Evolutionary conservation across 495 filamentous ascomycete genomes (phyloP).

Genomic region (Hypoxylon subgilvum): DNA sequence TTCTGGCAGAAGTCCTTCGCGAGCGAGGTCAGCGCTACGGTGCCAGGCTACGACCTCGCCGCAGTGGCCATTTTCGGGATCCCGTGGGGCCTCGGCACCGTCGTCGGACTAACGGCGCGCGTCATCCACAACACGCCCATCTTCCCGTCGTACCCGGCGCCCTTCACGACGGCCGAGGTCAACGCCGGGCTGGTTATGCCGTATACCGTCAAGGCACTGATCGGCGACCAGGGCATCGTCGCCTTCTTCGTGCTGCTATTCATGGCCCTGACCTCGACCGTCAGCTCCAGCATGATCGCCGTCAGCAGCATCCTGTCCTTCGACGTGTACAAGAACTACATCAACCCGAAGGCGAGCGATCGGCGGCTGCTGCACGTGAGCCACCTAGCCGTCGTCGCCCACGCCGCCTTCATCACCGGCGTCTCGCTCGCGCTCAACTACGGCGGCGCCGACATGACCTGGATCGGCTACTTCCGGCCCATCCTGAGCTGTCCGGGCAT

Average conservation of each 20-base stretch:
- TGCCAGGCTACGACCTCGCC: constrained; percentile 84
- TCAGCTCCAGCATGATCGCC: constrained; percentile 80
- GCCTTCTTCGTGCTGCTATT: constrained; percentile 80
- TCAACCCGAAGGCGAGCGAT: constrained; percentile 62
- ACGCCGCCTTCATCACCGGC: constrained; percentile 73
- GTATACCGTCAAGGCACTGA: constrained; percentile 75
- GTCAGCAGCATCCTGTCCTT: constrained; percentile 85
- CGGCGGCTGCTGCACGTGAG: constrained; percentile 76
- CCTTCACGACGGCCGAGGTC: constrained; percentile 70
- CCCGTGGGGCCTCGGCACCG: constrained; percentile 81
- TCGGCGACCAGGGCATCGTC: constrained; percentile 79
- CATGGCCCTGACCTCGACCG: constrained; percentile 85
- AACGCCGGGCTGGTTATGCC: constrained; percentile 80
- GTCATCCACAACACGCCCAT: constrained; percentile 72
- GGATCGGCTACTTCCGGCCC: constrained; percentile 77
- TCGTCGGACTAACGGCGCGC: constrained; percentile 78
- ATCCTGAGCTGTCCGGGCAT: constrained; percentile 79
- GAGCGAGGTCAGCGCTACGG: constrained; percentile 60
- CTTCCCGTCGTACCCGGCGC: constrained; percentile 67
- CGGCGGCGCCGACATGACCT: constrained; percentile 52
- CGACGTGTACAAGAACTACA: constrained; percentile 72
- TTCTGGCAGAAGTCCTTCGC: constrained; percentile 62
- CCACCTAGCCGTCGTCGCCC: constrained; percentile 71
- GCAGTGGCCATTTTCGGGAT: constrained; percentile 86
- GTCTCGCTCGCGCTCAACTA: constrained; percentile 75